Percentiles rank a stretch among this genome's conserved stretches.
These are phyloP conservation scores for Lipomyces oligophaga DNA, from an alignment of 805 yeast genomes.

Conservation along the genomic window DNA sequence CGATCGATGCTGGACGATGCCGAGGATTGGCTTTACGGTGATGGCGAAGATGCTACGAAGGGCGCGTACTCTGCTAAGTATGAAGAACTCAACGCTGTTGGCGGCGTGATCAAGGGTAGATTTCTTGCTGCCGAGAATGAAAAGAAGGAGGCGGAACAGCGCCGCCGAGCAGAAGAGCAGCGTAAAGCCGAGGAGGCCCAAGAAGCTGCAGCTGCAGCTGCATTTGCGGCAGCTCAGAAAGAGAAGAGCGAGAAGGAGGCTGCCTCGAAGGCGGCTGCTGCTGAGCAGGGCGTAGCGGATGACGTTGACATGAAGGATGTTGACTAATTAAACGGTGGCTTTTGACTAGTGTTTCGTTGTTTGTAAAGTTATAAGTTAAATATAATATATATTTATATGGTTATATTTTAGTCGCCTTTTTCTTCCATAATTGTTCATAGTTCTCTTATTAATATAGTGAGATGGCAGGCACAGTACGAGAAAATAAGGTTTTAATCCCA, in stretches of 20 bases:
- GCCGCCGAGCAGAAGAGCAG: slow-evolving; percentile 77
- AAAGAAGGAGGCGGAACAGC: slow-evolving; percentile 80
- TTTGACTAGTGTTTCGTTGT: too few species aligned
- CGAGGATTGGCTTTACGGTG: slow-evolving; percentile 98
- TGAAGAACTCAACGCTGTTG: slow-evolving; percentile 92
- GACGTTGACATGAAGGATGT: slow-evolving; percentile 24
- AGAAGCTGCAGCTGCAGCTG: slow-evolving; percentile 32
- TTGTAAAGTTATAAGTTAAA: too few species aligned
- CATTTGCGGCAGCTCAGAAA: slow-evolving; percentile 9
- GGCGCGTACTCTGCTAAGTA: slow-evolving; percentile 96
- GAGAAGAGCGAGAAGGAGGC: slow-evolving; percentile 4
- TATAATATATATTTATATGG: too few species aligned
- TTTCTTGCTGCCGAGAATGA: slow-evolving; percentile 93
- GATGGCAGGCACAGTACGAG: too few species aligned
- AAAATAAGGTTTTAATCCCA: too few species aligned
- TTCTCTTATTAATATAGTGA: too few species aligned
- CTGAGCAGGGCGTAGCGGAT: slow-evolving; percentile 5
- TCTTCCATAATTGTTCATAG: too few species aligned
- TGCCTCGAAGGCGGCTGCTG: slow-evolving; percentile 9
- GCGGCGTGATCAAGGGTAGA: slow-evolving; percentile 94
- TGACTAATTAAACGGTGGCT: slow-evolving; percentile 5
- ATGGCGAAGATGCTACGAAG: slow-evolving; percentile 93
- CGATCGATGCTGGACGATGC: slow-evolving; percentile 70
- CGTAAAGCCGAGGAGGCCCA: slow-evolving; percentile 52
- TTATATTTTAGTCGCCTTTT: too few species aligned